Percentiles rank a stretch among this genome's conserved stretches.
These are phyloP conservation scores for Thymus quinquecostatus DNA, from an alignment of 257 asterid species.

Conservation along the genomic window DNA sequence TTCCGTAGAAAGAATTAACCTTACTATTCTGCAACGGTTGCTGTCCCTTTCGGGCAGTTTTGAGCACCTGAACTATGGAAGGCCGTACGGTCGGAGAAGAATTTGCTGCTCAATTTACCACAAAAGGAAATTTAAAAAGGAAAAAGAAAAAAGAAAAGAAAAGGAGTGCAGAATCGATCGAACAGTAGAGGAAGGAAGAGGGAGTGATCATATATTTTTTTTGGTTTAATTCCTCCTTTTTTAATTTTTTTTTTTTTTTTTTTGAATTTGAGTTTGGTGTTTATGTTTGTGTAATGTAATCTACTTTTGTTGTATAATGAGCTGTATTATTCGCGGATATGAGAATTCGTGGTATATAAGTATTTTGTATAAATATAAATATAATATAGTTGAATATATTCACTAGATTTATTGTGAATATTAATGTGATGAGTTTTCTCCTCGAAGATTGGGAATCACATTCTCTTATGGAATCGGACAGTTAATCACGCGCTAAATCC, in stretches of 20 bases:
- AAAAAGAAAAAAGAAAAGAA: background rate
- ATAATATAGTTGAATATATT: constrained; percentile 27
- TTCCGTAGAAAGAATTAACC: background rate
- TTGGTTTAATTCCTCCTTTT: constrained; percentile 1
- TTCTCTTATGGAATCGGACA: constrained; percentile 36
- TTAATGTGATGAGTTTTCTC: constrained; percentile 20
- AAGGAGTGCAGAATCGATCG: constrained; percentile 26
- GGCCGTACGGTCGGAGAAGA: constrained; percentile 44
- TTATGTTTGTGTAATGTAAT: constrained; percentile 29
- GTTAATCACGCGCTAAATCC: constrained; percentile 22
- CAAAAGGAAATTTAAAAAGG: background rate
- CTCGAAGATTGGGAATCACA: constrained; percentile 40
- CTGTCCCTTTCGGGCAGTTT: constrained; percentile 37
- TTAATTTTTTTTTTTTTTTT: background rate
- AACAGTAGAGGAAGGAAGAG: constrained; percentile 24
- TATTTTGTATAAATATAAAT: background rate
- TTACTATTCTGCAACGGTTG: constrained; percentile 18
- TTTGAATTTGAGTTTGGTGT: background rate
- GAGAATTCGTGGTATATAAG: constrained; percentile 32
- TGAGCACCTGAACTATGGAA: constrained; percentile 38
- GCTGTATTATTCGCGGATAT: constrained; percentile 54
- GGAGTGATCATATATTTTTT: constrained; percentile 15
- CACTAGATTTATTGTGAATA: constrained; percentile 29
- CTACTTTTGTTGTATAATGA: constrained; percentile 39
- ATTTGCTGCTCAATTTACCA: constrained; percentile 27